These are phyloP conservation scores for Yamadazyma laniorum DNA, from an alignment of 805 yeast genomes.

Conservation along the genomic window DNA sequence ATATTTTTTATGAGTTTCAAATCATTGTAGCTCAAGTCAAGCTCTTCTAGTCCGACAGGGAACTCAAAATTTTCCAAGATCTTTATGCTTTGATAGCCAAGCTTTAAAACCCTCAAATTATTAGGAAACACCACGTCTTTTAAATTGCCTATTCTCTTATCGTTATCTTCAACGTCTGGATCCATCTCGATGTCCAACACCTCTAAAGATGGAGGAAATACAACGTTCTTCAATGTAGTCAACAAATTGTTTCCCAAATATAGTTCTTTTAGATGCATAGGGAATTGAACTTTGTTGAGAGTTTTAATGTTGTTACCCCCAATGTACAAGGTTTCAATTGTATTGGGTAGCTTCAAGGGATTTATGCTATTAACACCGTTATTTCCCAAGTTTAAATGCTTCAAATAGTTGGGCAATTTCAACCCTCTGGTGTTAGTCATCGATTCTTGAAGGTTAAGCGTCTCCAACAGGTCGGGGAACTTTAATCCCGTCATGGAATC, in stretches of 20 bases:
- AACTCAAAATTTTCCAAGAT: slow-evolving; percentile 39
- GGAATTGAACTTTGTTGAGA: slow-evolving; percentile 41
- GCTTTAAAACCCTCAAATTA: slow-evolving; percentile 31
- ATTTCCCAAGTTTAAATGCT: slow-evolving; percentile 31
- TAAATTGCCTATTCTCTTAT: slow-evolving; percentile 39
- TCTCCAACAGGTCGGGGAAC: slow-evolving; percentile 38
- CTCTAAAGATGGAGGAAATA: slow-evolving; percentile 37
- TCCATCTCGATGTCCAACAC: slow-evolving; percentile 43
- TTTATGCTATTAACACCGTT: slow-evolving; percentile 46
- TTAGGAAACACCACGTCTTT: slow-evolving; percentile 42
- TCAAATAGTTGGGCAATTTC: slow-evolving; percentile 34
- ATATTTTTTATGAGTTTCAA: slow-evolving; percentile 35
- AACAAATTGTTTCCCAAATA: slow-evolving; percentile 42
- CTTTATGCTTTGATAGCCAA: slow-evolving; percentile 41
- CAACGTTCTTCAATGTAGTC: slow-evolving; percentile 45
- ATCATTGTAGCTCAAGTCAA: slow-evolving; percentile 41
- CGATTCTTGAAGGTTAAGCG: slow-evolving; percentile 40
- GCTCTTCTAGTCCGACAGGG: slow-evolving; percentile 29
- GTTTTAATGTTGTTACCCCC: slow-evolving; percentile 44
- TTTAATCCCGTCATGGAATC: slow-evolving; percentile 48
- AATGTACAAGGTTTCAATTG: slow-evolving; percentile 36
- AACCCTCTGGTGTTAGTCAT: slow-evolving; percentile 46
- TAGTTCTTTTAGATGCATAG: slow-evolving; percentile 31
- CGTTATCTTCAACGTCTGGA: slow-evolving; percentile 40
- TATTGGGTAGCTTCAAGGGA: slow-evolving; percentile 43